phyloP scores from a whole-genome alignment of 306 rosid species.

The Quercus variabilis region DNA sequence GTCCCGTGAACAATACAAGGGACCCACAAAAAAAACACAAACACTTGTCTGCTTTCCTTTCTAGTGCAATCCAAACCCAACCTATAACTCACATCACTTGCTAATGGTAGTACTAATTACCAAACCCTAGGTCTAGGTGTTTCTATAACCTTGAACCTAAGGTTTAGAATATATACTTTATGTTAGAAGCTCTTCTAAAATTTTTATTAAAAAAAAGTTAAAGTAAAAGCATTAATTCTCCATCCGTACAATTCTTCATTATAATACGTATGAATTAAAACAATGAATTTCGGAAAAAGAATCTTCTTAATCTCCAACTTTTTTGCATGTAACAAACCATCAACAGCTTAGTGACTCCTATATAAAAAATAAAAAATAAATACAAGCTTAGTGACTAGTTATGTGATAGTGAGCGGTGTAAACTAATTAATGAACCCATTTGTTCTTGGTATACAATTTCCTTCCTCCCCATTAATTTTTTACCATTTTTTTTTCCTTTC shows the following conservation, averaged over 20 bases:
- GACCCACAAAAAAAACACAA: too few species aligned
- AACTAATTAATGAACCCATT: not conserved
- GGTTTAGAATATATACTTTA: too few species aligned
- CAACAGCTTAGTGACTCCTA: not conserved
- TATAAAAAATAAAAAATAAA: not conserved
- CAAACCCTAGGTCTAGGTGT: too few species aligned
- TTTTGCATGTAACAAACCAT: constrained; percentile 37
- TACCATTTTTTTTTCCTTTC: too few species aligned
- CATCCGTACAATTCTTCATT: constrained; percentile 24
- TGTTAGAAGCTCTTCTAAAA: too few species aligned
- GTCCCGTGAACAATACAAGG: too few species aligned
- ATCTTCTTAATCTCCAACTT: constrained; percentile 52
- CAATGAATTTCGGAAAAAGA: constrained; percentile 41
- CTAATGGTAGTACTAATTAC: not conserved
- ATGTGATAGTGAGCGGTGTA: too few species aligned
- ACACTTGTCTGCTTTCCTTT: accelerated
- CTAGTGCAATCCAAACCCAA: too few species aligned
- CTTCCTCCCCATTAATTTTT: not conserved
- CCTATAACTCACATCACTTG: constrained; percentile 13
- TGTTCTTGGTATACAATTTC: not conserved
- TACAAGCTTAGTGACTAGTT: too few species aligned
- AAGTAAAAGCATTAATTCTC: constrained; percentile 10
- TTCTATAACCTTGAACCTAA: too few species aligned
- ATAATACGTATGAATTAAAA: constrained; percentile 47
- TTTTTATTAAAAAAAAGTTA: not conserved